Evolutionary conservation across 2,329 filamentous ascomycete genomes (phyloP).

Genomic region (Xylaria sp.): DNA sequence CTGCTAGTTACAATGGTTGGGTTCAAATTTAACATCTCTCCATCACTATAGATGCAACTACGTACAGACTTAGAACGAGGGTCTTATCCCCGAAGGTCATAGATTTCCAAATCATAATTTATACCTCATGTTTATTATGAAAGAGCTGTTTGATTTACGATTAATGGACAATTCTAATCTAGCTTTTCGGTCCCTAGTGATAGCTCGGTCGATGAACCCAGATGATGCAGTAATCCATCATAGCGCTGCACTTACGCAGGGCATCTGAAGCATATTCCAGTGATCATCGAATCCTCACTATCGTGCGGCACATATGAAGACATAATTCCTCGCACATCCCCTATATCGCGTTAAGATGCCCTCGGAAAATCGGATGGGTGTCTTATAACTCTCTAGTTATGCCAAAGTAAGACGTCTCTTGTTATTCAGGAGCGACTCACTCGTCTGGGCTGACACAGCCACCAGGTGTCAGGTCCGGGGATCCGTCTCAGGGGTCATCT

Average conservation of each 20-base stretch:
- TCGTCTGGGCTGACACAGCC: constrained; percentile 58
- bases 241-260: constrained; percentile 31
- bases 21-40: not conserved
- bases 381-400: constrained; percentile 34
- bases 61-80: not conserved
- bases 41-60: not conserved
- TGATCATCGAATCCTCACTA: constrained; percentile 47
- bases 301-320: constrained; percentile 44
- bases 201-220: constrained; percentile 27
- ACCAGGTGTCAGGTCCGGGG: constrained; percentile 56
- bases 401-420: constrained; percentile 43
- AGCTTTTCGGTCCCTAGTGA: not conserved
- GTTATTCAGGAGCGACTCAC: constrained; percentile 51
- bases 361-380: constrained; percentile 37
- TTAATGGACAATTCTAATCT: not conserved
- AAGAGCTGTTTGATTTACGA: not conserved
- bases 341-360: constrained; percentile 8
- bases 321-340: constrained; percentile 15
- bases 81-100: not conserved
- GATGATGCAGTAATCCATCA: not conserved
- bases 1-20: constrained; percentile 16
- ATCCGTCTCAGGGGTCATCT: constrained; percentile 47
- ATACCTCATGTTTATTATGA: not conserved
- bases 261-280: constrained; percentile 34
- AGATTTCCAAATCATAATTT: not conserved